Evolutionary conservation across 345 rosid species (phyloP), one percentile per base, ranked within the genome.

Genomic region (Gossypium rotundifolium): DNA sequence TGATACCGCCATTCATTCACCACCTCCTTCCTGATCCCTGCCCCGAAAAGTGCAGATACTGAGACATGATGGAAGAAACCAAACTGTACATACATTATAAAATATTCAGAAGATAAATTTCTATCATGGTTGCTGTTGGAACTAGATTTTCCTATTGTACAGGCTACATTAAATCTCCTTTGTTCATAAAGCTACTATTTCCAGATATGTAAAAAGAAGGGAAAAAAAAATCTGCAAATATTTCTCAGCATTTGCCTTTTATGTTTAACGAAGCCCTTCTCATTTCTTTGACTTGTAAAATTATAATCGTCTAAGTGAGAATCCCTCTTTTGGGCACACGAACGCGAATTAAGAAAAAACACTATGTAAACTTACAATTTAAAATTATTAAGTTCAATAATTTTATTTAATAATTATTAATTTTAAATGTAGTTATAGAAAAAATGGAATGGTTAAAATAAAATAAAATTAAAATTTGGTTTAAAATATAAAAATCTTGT

Each of bases 21-120:
- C 88, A 59, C 80, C 87, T 76, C 73, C 94, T 92, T 91, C 97
- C 95, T 94, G 98, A 94, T 87, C 94, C 83, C 83, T 83, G 85
- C 89, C 59, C 40, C 6, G 25, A 76, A 33, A 70, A 81, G 89
- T n/a, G 61, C 90, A 84, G 89, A 87, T 74, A 0, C 53, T 76
- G 94, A 33, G 40, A 92, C 77, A 77, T 90, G 97, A 89, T 85
- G 96, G 97, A 89, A 92, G 92, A 84, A 81, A 74, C 81, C 75
- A 33, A 77, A 85, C 71, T 84, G 89, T 85, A 87, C 75, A 87
- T 83, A 80, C 13, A 6, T 46, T 53, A 76, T 64, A 63, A 63
- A 48, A 55, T 51, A 73, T 60, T 64, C 46, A 63, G 33, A 68
- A 64, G 53, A 73, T 29, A 71, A 71, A 57, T 38, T 33, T 57